phyloP scores from a whole-genome alignment of 768 basidiomycete species.

The Rhizopogon salebrosus region DNA sequence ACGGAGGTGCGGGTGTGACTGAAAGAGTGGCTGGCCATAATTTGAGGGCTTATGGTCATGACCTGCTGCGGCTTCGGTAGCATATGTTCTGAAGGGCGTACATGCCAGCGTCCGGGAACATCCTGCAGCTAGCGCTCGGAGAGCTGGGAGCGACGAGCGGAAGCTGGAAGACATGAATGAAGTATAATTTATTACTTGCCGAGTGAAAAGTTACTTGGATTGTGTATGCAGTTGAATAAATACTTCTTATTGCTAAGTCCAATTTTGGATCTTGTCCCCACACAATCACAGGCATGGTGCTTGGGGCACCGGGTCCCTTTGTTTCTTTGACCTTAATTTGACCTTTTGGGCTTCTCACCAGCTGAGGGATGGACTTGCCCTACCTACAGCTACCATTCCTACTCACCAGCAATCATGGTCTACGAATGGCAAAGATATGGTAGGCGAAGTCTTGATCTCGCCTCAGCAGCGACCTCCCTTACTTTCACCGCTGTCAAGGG shows the following conservation, averaged over 20 bases:
- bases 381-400: conserved; percentile 6
- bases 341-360: neutral
- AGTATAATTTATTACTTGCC: neutral
- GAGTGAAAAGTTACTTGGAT: no score
- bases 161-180: conserved; percentile 17
- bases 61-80: conserved; percentile 26
- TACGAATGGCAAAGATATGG: conserved; percentile 36
- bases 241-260: neutral
- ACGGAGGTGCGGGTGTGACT: conserved; percentile 82
- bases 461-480: conserved; percentile 55
- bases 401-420: conserved; percentile 18
- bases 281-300: neutral
- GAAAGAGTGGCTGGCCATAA: conserved; percentile 74
- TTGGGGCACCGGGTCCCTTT: no score
- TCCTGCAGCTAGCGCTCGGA: neutral
- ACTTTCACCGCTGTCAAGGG: conserved; percentile 65
- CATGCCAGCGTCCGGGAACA: neutral
- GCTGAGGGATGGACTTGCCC: conserved; percentile 18
- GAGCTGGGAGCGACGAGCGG: conserved; percentile 9
- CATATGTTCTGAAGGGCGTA: conserved; percentile 20
- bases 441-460: conserved; percentile 62
- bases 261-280: neutral
- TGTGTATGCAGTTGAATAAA: no score
- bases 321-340: neutral
- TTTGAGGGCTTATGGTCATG: conserved; percentile 56